Base-by-base conservation (phyloP, 1,284 basidiomycete species). In the Gymnopus androsaceus region DNA sequence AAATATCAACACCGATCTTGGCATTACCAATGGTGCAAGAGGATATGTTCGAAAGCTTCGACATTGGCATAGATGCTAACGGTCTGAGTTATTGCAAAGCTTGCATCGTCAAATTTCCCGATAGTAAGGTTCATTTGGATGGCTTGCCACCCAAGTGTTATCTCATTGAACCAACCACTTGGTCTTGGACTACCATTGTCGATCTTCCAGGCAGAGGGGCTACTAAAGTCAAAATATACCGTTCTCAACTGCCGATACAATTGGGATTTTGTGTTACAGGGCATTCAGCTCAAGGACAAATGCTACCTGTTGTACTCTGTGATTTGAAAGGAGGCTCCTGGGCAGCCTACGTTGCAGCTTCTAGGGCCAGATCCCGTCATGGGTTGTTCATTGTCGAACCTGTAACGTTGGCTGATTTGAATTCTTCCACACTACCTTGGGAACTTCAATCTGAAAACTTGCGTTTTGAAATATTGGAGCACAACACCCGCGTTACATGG, bases 1-100 rank as follows among this genome's bases (percentile, higher is more conserved):
- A 3, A 73, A 72, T 41, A 14, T 71, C 1, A 69, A 64, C 0
- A 69, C 67, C 1, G 67, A 70, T 8, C 57, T 73, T 0, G 62
- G 63, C 0, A 63, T 73, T 8, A 67, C 68, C 0, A 72, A 72
- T 61, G 68, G 67, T 0, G 56, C 60, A 5, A 63, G 66, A 51
- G 65, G 66, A 3, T 40, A 9, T 19, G 7, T 51, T 4, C 19
- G 49, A 27, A n/a, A 9, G 30, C 11, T 6, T 51, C 3, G 23
- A 51, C 12, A 8, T 31, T 3, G 37, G 19, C 8, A 51, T n/a
- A 3, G 17, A 30, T 14, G 15, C 9, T 25, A 15, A 23, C 19
- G 49, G 49, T 28, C 33, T 27, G 8, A 51, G 21, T 25, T 51
- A 38, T n/a, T 36, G 34, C 14, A 59, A 45, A 21, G 54, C 51